phyloP scores from a whole-genome alignment of 2,329 filamentous ascomycete species.

The Cladosporium halotolerans region DNA sequence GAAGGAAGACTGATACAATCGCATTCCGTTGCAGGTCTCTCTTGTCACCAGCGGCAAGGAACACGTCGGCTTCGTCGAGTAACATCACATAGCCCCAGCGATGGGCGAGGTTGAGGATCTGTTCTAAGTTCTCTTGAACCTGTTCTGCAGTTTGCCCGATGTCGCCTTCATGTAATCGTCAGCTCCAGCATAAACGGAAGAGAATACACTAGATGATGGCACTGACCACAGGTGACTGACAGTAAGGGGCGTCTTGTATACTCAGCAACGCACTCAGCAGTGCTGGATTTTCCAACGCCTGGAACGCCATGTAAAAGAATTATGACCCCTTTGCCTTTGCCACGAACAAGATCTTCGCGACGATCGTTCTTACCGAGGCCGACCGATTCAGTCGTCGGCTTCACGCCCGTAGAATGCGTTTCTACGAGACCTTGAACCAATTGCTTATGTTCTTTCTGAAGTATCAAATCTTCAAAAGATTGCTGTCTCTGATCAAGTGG shows the following conservation, averaged over 20 bases:
- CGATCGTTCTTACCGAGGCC: background rate
- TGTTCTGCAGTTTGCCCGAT: background rate
- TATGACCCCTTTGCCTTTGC: conserved; percentile 31
- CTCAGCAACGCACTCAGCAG: conserved; percentile 30
- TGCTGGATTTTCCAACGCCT: conserved; percentile 33
- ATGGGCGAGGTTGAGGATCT: conserved; percentile 40
- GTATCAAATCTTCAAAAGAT: conserved; percentile 6
- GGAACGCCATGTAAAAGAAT: conserved; percentile 29
- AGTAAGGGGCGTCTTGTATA: conserved; percentile 36
- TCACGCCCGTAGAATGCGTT: conserved; percentile 15
- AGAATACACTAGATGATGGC: no score
- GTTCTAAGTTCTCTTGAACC: background rate
- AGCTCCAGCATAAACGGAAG: no score
- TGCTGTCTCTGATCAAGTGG: background rate
- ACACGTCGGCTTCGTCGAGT: conserved; percentile 55
- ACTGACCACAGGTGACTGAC: background rate
- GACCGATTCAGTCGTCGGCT: background rate
- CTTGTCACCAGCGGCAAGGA: conserved; percentile 45
- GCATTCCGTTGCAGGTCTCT: conserved; percentile 26
- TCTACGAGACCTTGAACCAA: conserved; percentile 9
- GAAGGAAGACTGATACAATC: conserved; percentile 32
- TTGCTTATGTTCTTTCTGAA: conserved; percentile 6
- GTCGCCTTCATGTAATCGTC: background rate
- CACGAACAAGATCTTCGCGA: conserved; percentile 7
- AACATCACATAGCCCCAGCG: conserved; percentile 49